Base-by-base conservation (phyloP, 257 asterid genomes). In the Agastache rugosa region DNA sequence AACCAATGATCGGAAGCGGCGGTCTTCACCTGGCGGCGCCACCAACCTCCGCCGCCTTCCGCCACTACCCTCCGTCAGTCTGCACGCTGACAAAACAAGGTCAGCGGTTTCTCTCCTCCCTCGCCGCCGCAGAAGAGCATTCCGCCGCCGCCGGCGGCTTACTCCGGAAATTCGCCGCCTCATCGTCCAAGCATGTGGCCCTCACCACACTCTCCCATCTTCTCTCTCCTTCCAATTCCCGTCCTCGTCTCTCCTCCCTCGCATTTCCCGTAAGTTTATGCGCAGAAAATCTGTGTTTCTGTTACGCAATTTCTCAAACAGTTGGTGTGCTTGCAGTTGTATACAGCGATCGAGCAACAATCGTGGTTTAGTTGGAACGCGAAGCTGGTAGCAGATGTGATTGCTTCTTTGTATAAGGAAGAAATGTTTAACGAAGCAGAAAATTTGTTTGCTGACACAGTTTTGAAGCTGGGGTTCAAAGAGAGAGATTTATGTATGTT, bases 321-420 rank as follows among this genome's bases (percentile, higher is more conserved):
- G 31, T 77, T 63, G 71, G 29, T 64, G 62, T 75, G 60, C 50
- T 67, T 75, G 89, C 85, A 92, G 99, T 35, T 94, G 90, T 94
- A 90, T 75, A 41, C 75, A 66, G 74, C 77, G 53, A 89, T 94
- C 37, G 60, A 84, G 63, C 87, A 87, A 70, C 91, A 90, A 62
- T 51, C 97, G 1, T 92, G 99, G 97, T 94, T 94, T 87, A 69
- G 77, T 53, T 92, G 99, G 99, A 94, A 92, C 64, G 81, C 91
- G 8, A 94, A 89, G 89, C 86, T 91, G 56, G 92, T 78, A 61
- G 97, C 96, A 0, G 95, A 92, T 17, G 80, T 92, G 77, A 84
- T 89, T 11, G 93, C 96, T 10, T 63, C 77, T 31, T 61, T 87
- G 58, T 78, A 80, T 77, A 85, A 82, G 83, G 81, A 76, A 69